Conservation (phyloP, 2,329 filamentous ascomycete species). For the Monilinia vaccinii-corymbosi region DNA sequence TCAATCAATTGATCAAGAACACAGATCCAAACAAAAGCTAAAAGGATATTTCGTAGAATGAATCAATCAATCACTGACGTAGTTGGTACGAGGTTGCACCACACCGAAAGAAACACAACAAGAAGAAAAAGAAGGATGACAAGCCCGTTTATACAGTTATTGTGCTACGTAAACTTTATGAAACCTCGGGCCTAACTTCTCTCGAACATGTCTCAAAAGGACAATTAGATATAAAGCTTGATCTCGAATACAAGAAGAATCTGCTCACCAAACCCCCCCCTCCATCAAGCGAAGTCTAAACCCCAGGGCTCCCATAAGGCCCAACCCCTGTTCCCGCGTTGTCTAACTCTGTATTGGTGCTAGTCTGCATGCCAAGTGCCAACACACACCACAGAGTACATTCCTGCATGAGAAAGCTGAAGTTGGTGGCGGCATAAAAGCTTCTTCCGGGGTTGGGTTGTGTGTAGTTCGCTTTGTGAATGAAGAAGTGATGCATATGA, state of each 20-base stretch:
- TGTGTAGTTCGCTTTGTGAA: too few relatives aligned
- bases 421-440: too few relatives aligned
- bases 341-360: slow-evolving; percentile 2
- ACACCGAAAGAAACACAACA: neutral
- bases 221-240: neutral
- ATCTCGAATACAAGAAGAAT: too few relatives aligned
- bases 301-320: neutral
- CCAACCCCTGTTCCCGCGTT: neutral
- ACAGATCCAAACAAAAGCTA: neutral
- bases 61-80: neutral
- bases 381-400: neutral
- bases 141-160: neutral
- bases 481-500: neutral
- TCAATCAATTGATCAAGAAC: neutral
- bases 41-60: neutral
- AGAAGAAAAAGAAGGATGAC: neutral
- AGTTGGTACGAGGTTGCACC: neutral
- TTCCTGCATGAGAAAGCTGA: too few relatives aligned
- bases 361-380: neutral
- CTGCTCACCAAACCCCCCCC: neutral
- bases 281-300: neutral
- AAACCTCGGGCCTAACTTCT: neutral
- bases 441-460: too few relatives aligned
- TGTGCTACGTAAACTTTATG: neutral
- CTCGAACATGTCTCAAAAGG: neutral